phyloP scores from a whole-genome alignment of 805 yeast genomes.

The Teunomyces tritomae region DNA sequence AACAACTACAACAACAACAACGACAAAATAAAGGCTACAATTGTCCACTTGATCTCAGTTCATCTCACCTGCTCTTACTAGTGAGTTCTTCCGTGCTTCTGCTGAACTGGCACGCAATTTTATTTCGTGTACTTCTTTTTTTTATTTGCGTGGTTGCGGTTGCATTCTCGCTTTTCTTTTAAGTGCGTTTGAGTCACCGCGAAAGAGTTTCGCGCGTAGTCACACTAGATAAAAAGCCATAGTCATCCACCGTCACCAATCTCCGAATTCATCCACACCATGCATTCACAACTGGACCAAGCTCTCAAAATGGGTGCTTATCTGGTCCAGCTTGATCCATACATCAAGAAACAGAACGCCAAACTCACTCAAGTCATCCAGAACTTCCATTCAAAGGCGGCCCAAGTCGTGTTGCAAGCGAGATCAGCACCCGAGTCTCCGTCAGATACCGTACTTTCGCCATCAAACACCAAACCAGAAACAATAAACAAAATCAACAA shows the following conservation, averaged over 20 bases:
- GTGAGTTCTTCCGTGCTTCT: not conserved
- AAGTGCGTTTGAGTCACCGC: not conserved
- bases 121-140: too few species aligned
- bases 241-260: constrained; percentile 1
- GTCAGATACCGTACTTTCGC: constrained; percentile 6
- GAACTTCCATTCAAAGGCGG: constrained; percentile 64
- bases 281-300: constrained; percentile 3
- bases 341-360: constrained; percentile 21
- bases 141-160: not conserved
- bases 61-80: not conserved
- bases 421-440: constrained; percentile 29
- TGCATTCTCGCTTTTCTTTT: not conserved
- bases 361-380: constrained; percentile 46
- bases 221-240: constrained; percentile 3
- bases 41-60: not conserved
- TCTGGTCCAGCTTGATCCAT: constrained; percentile 10
- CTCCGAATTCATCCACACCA: constrained; percentile 1
- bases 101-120: too few species aligned
- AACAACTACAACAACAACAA: not conserved
- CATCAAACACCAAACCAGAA: constrained; percentile 10
- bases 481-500: constrained; percentile 40
- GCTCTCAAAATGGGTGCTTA: not conserved
- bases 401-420: constrained; percentile 54
- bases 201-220: constrained; percentile 4
- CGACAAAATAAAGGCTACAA: too few species aligned